A percentile compares a stretch with the other conserved stretches of the same genome.
Evolutionary conservation across 2,329 filamentous ascomycete species (phyloP).

Genomic region (Laburnicola sp.): DNA sequence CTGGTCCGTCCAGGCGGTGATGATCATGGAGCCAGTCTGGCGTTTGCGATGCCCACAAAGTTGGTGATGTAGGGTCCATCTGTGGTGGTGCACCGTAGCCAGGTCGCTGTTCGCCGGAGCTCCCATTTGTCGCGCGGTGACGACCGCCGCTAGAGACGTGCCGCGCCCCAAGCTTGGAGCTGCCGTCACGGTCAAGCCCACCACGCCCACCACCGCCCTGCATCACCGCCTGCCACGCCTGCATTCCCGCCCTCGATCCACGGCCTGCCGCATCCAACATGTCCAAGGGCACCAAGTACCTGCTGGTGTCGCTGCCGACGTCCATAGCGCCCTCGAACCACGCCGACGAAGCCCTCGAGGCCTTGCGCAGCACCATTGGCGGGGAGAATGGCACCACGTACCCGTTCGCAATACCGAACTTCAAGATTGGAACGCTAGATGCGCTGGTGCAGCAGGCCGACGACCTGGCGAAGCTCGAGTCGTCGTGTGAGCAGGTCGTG

Average conservation of each 20-base stretch:
- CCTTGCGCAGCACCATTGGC: slow-evolving; percentile 71
- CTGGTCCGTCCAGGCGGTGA: slow-evolving; percentile 21
- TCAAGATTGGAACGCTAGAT: slow-evolving; percentile 97
- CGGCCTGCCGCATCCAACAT: slow-evolving; percentile 37
- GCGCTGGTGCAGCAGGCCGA: slow-evolving; percentile 95
- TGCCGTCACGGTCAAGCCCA: slow-evolving; percentile 22
- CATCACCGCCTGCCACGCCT: slow-evolving; percentile 11
- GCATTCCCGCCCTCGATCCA: slow-evolving; percentile 17
- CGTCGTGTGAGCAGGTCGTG: slow-evolving; percentile 77
- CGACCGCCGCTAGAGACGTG: slow-evolving; percentile 13
- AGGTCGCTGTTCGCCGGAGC: background rate
- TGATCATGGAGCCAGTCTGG: slow-evolving; percentile 20
- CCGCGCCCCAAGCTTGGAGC: slow-evolving; percentile 24
- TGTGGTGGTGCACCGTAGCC: too few relatives aligned
- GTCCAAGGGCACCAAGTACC: slow-evolving; percentile 65
- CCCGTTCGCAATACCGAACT: slow-evolving; percentile 83
- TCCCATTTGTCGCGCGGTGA: background rate
- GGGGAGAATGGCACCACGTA: slow-evolving; percentile 74
- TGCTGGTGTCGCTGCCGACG: slow-evolving; percentile 86
- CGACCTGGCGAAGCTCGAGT: slow-evolving; percentile 85
- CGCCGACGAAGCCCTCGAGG: slow-evolving; percentile 76
- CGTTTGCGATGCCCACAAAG: background rate
- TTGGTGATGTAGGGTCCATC: background rate
- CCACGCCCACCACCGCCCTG: slow-evolving; percentile 19
- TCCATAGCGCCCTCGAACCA: slow-evolving; percentile 81